A percentile compares a stretch with the other conserved stretches of the same genome.
phyloP scores from a whole-genome alignment of 345 rosid species.

The Brassica napus region DNA sequence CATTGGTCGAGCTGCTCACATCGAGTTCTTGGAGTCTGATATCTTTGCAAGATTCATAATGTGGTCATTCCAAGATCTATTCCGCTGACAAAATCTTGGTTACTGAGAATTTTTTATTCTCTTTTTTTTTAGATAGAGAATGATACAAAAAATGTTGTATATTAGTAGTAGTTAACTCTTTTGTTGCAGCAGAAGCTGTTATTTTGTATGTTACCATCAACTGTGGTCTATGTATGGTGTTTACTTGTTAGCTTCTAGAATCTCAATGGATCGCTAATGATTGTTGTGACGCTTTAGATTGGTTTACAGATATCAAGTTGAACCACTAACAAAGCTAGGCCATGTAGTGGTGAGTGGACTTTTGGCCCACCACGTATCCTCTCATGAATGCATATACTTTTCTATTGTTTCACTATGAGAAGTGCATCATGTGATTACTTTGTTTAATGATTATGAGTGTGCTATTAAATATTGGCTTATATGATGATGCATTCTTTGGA shows the following conservation, averaged over 20 bases:
- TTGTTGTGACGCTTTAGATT: background rate
- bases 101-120: background rate
- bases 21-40: slow-evolving; percentile 93
- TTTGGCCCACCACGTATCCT: slow-evolving; percentile 18
- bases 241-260: slow-evolving; percentile 15
- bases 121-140: slow-evolving; percentile 9
- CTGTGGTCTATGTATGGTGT: background rate
- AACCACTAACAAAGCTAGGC: slow-evolving; percentile 2
- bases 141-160: slow-evolving; percentile 33
- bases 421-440: slow-evolving; percentile 7
- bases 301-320: slow-evolving; percentile 6
- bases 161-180: slow-evolving; percentile 30
- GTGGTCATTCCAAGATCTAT: slow-evolving; percentile 92
- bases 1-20: slow-evolving; percentile 95
- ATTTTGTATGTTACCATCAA: background rate
- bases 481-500: slow-evolving; percentile 3
- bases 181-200: slow-evolving; percentile 20
- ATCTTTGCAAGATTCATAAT: slow-evolving; percentile 81
- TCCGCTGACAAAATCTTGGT: slow-evolving; percentile 44
- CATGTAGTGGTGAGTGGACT: background rate
- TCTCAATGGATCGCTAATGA: background rate
- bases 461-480: background rate
- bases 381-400: background rate
- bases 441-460: background rate
- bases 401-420: background rate